Evolutionary conservation across 768 basidiomycete species (phyloP).

Genomic region (Amanita rubescens): DNA sequence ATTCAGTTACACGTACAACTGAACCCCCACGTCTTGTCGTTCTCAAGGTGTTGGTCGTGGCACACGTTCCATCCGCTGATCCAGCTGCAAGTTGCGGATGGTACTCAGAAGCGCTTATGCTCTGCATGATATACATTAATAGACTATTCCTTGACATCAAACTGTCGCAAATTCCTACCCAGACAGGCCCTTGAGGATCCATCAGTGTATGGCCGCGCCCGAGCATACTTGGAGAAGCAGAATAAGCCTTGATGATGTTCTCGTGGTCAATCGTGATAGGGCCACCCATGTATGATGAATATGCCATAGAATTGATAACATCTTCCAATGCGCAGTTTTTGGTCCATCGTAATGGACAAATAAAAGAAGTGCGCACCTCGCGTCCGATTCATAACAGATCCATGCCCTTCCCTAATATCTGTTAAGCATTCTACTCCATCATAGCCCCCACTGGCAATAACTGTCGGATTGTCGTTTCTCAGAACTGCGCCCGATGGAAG

Average conservation of each 20-base stretch:
- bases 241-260: constrained; percentile 69
- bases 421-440: constrained; percentile 73
- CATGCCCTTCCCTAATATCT: constrained; percentile 66
- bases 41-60: constrained; percentile 64
- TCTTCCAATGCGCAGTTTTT: constrained; percentile 49
- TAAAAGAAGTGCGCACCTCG: constrained; percentile 40
- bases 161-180: constrained; percentile 45
- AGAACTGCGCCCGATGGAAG: constrained; percentile 38
- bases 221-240: constrained; percentile 63
- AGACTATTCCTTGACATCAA: not conserved
- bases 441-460: constrained; percentile 72
- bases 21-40: constrained; percentile 63
- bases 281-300: constrained; percentile 60
- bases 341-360: not conserved
- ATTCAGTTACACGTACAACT: constrained; percentile 42
- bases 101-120: constrained; percentile 68
- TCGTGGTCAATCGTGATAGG: constrained; percentile 80
- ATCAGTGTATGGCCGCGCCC: constrained; percentile 66
- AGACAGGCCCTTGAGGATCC: constrained; percentile 73
- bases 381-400: constrained; percentile 68
- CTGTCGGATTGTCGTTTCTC: constrained; percentile 52
- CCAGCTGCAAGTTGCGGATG: constrained; percentile 83
- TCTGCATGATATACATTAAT: constrained; percentile 32
- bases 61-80: constrained; percentile 76
- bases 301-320: constrained; percentile 61